Evolutionary conservation across 2,329 filamentous ascomycete genomes (phyloP).

Genomic region (Talaromyces funiculosus): DNA sequence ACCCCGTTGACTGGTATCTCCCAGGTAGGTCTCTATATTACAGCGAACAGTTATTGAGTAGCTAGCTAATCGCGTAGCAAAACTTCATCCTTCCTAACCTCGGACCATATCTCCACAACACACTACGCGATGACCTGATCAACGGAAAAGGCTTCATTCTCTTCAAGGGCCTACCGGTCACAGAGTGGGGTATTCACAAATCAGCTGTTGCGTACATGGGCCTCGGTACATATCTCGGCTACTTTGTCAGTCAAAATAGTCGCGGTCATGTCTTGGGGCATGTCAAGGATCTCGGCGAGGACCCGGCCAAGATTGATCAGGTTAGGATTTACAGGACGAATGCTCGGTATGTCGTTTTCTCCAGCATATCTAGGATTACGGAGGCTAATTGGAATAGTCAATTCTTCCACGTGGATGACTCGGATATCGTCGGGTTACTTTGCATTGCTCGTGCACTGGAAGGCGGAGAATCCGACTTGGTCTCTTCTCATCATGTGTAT

Average conservation of each 20-base stretch:
- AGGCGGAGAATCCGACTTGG: conserved; percentile 79
- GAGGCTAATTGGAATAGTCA: conserved; percentile 44
- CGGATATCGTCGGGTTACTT: conserved; percentile 75
- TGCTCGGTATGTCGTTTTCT: conserved; percentile 47
- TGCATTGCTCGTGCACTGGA: conserved; percentile 73
- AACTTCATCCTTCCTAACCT: conserved; percentile 60
- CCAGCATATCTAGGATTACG: background rate
- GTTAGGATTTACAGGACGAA: conserved; percentile 89
- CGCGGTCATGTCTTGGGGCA: conserved; percentile 81
- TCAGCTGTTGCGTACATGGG: conserved; percentile 88
- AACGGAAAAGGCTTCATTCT: conserved; percentile 86
- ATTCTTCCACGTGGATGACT: conserved; percentile 81
- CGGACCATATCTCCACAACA: conserved; percentile 44
- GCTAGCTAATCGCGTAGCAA: conserved; percentile 25
- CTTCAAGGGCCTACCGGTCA: conserved; percentile 77
- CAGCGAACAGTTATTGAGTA: too few relatives aligned
- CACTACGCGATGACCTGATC: conserved; percentile 61
- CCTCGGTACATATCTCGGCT: conserved; percentile 75
- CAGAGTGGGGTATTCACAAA: conserved; percentile 71
- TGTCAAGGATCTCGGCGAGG: conserved; percentile 82
- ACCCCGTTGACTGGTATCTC: conserved; percentile 67
- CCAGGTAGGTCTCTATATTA: conserved; percentile 35
- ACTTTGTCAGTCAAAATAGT: conserved; percentile 82
- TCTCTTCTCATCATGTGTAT: conserved; percentile 73
- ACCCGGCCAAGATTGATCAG: conserved; percentile 72